Base-by-base conservation (phyloP, 257 asterid genomes). In the Nicotiana noctiflora region DNA sequence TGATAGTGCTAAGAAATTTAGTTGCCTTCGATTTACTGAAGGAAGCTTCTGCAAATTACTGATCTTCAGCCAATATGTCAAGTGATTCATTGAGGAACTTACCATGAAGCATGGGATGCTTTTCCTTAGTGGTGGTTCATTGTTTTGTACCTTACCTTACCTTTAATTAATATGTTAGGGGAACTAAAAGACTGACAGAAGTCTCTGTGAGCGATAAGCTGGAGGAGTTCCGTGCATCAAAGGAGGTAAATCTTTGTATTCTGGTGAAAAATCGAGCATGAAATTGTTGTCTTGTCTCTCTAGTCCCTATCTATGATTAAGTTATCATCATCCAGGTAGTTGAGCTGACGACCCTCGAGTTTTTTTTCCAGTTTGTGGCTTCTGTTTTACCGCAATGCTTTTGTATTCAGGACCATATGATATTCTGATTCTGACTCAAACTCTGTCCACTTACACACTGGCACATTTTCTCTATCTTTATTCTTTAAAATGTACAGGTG, bases 221-320 rank as follows among this genome's bases (percentile, higher is more conserved):
- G 11, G 97, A 95, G 91, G 95, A 87, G 86, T 95, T 95, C 81
- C 97, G 99, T 79, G 95, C 99, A 21, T 88, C 96, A 79, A 95
- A 93, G 88, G 97, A 92, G 99, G 99, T 93, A 93, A 74, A 81
- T 23, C 21, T 27, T 44, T 80, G 78, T 70, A 65, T 62, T 44
- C 66, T 18, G 31, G 52, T n/a, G 70, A 77, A 17, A 60, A 40
- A 60, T 34, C 34, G 40, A 40, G 8, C 18, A 79, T 44, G 62
- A 79, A 62, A 37, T 37, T 34, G 55, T 67, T 67, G 76, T 65
- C 25, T 65, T 15, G 34, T 63, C 44, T 65, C 75, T 31, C 18
- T 31, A 32, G 29, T 34, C 55, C 34, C 75, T 67, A 34, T 67
- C 12, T 67, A n/a, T 67, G 76, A 37, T 40, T n/a, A 40, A 66